phyloP scores from a whole-genome alignment of 768 basidiomycete genomes.

The Phaeotremella fagi region DNA sequence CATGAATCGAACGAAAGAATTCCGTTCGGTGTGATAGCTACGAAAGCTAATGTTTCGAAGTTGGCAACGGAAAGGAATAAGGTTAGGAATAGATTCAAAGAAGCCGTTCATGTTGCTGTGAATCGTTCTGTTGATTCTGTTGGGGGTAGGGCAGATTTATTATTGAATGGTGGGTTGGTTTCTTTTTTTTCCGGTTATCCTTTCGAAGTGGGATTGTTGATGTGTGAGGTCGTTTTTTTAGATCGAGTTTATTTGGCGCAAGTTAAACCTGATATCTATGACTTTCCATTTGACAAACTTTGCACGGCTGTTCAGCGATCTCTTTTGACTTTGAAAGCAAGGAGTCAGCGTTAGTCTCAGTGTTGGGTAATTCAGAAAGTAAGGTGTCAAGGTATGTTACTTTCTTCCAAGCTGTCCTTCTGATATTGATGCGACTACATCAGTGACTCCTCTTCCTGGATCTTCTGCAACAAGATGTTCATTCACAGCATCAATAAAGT shows the following conservation, averaged over 20 bases:
- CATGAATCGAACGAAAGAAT: not conserved
- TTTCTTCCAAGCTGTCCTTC: no score
- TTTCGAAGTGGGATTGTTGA: not conserved
- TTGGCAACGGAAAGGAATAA: constrained; percentile 21
- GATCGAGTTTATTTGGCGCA: not conserved
- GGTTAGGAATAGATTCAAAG: constrained; percentile 10
- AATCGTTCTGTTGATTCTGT: not conserved
- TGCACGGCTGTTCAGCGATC: not conserved
- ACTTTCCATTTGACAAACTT: not conserved
- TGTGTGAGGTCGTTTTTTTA: not conserved
- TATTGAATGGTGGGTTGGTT: not conserved
- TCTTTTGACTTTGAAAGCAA: not conserved
- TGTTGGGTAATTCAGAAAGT: no score
- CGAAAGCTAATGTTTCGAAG: constrained; percentile 19
- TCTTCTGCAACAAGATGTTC: no score
- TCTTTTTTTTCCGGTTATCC: no score
- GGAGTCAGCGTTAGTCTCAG: not conserved
- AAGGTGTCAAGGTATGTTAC: no score
- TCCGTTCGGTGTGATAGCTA: constrained; percentile 12
- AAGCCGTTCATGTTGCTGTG: constrained; percentile 17
- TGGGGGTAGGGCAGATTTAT: not conserved
- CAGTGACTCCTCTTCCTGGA: no score
- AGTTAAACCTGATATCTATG: not conserved
- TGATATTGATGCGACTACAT: no score
- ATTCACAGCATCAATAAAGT: no score